Evolutionary conservation across 352 stramenopile genomes (phyloP), one percentile per base, ranked within the genome.

Genomic region (Globisporangium acanthophoron): DNA sequence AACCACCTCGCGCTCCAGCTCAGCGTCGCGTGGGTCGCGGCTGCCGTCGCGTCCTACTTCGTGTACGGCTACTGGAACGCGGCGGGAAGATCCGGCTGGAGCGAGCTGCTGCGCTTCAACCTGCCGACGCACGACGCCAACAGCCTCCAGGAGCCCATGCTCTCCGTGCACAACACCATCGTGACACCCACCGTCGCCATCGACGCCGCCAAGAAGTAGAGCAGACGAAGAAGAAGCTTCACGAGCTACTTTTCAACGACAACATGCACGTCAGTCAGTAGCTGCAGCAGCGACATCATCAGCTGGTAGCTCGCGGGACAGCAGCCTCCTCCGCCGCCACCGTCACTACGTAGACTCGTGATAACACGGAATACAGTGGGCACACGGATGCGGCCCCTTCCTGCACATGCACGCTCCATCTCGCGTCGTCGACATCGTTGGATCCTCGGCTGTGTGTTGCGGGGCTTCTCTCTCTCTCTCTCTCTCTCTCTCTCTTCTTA

Each of bases 1-100:
- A 46, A 54, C 16, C 54, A 70, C 49, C 49, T 78, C 20, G 71
- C 64, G 3, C 53, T 88, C 13, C 61, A 58, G 16, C 59, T 78
- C 3, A 71, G 71, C 50, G 65, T 68, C 18, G 66, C 68, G 31
- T 88, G 76, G 76, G 70, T 88, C 60, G 70, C 43, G 13, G 54
- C 57, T 13, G 76, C 74, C 6, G 62, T 74, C 33, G 31, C 83
- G 44, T 80, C 70, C n/a, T 88, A 88, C 63, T 85, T 88, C 45
- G 59, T 64, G 7, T 88, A 87, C 58, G 79, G 79, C 33, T 81
- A 73, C 62, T 65, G 60, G 21, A 46, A 85, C 58, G 62, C 71
- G 0, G 71, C 77, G 11, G 74, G 69, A 6, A 74, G 73, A 39
- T 70, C 58, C 9, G 62, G 69, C 40, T 87, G 76, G 78, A 68